Percentiles rank a stretch among this genome's conserved stretches.
Evolutionary conservation across 176 grass and related monocot species (phyloP).

Genomic region (Musa troglodytarum): DNA sequence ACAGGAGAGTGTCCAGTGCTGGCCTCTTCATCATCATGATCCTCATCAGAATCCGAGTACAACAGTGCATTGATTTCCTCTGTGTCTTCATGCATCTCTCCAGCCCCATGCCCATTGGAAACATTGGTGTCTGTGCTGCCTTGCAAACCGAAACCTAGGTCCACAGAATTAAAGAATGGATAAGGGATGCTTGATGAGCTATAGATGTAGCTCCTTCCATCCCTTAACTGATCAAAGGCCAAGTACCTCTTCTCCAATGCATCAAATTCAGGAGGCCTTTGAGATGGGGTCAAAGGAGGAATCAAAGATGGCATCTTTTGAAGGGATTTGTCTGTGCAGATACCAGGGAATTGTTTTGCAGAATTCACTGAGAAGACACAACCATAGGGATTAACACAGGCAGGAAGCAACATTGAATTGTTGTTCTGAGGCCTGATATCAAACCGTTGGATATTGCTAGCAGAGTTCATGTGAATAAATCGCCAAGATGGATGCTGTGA

Average conservation of each 20-base stretch:
- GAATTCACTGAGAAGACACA: constrained; percentile 21
- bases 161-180: constrained; percentile 6
- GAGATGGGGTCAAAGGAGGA: constrained; percentile 19
- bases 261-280: constrained; percentile 8
- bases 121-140: constrained; percentile 57
- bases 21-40: constrained; percentile 23
- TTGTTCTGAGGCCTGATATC: constrained; percentile 19
- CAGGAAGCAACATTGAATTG: constrained; percentile 36
- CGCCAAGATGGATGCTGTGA: constrained; percentile 44
- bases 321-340: constrained; percentile 9
- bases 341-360: constrained; percentile 20
- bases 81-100: constrained; percentile 73
- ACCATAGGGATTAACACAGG: constrained; percentile 22
- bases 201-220: constrained; percentile 10
- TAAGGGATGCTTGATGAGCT: constrained; percentile 4
- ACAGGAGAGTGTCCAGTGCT: constrained; percentile 25
- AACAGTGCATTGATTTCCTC: constrained; percentile 81
- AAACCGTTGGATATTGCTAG: constrained; percentile 33
- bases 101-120: constrained; percentile 33
- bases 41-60: constrained; percentile 68
- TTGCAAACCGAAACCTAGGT: constrained; percentile 46
- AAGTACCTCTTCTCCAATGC: constrained; percentile 27
- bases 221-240: constrained; percentile 29
- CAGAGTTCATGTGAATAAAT: constrained; percentile 18
- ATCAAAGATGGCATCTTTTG: constrained; percentile 11